These are phyloP conservation scores for Suillus subalutaceus DNA, from an alignment of 768 basidiomycete genomes.

Conservation along the genomic window DNA sequence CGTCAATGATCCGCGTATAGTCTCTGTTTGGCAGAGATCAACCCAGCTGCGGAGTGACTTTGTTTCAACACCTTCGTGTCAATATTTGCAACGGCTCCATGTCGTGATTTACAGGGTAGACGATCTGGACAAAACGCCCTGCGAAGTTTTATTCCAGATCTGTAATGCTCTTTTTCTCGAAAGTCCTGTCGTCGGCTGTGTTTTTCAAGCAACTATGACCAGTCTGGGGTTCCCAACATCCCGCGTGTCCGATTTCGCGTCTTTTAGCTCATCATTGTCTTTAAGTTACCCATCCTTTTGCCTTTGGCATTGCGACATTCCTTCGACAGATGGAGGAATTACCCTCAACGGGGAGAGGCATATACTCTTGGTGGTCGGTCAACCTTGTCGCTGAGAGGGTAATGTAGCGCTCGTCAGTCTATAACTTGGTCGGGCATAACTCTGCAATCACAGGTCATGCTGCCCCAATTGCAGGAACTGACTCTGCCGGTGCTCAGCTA, in stretches of 20 bases:
- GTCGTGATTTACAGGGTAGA: not conserved
- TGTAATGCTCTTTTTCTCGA: not conserved
- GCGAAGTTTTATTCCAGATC: not conserved
- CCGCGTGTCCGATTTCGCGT: not conserved
- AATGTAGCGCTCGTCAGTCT: slow-evolving; percentile 14
- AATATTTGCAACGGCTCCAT: slow-evolving; percentile 7
- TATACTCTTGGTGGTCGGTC: slow-evolving; percentile 20
- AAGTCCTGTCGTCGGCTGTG: not conserved
- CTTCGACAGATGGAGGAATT: slow-evolving; percentile 29
- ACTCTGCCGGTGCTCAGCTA: not conserved
- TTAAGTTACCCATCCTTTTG: not conserved
- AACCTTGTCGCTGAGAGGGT: slow-evolving; percentile 26
- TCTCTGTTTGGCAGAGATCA: slow-evolving; percentile 1
- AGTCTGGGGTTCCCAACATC: not conserved
- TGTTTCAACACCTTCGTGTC: slow-evolving; percentile 5
- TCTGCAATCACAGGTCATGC: slow-evolving; percentile 7
- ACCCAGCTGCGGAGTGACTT: not conserved
- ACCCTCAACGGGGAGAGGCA: slow-evolving; percentile 16
- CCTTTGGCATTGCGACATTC: slow-evolving; percentile 10
- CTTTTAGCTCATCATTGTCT: not conserved
- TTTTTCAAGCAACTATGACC: not conserved
- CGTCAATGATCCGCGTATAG: not conserved
- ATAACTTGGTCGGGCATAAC: not conserved
- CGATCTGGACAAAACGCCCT: not conserved
- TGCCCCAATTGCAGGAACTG: slow-evolving; percentile 5